phyloP scores from a whole-genome alignment of 768 basidiomycete species.

The Leucocoprinus leucothites region DNA sequence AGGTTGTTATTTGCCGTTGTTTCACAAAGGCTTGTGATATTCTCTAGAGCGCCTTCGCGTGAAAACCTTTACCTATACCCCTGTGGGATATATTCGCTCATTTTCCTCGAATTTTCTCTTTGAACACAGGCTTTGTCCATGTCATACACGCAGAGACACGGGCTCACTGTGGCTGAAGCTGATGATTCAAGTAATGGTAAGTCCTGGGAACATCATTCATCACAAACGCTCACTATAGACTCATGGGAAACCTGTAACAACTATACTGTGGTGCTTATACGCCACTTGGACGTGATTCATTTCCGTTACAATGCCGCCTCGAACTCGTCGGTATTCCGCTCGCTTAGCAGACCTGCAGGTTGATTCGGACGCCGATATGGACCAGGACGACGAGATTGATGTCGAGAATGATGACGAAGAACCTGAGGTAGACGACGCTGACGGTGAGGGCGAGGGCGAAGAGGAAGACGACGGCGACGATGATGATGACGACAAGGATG shows the following conservation, averaged over 20 bases:
- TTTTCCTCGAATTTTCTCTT: not conserved
- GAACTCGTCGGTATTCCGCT: constrained; percentile 30
- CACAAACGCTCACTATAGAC: constrained; percentile 7
- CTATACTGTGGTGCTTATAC: not conserved
- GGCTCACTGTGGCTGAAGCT: not conserved
- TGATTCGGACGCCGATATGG: constrained; percentile 31
- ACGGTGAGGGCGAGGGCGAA: constrained; percentile 30
- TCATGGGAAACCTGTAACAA: constrained; percentile 11
- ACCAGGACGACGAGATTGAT: constrained; percentile 33
- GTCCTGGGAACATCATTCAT: constrained; percentile 14
- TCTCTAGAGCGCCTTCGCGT: not conserved
- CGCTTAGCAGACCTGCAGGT: constrained; percentile 31
- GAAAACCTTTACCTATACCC: not conserved
- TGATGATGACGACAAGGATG: constrained; percentile 36
- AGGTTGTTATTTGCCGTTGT: not conserved
- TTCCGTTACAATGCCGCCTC: constrained; percentile 24
- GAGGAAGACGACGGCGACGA: constrained; percentile 26
- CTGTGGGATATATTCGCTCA: not conserved
- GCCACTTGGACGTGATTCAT: not conserved
- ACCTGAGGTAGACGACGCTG: constrained; percentile 25
- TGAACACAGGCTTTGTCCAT: not conserved
- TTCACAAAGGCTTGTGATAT: not conserved
- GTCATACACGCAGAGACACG: not conserved
- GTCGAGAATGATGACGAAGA: constrained; percentile 39
- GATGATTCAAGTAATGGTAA: constrained; percentile 9